Percentiles rank a stretch among this genome's conserved stretches.
Evolutionary conservation across 2,329 filamentous ascomycete species (phyloP).

Genomic region (Xylaria sp.): DNA sequence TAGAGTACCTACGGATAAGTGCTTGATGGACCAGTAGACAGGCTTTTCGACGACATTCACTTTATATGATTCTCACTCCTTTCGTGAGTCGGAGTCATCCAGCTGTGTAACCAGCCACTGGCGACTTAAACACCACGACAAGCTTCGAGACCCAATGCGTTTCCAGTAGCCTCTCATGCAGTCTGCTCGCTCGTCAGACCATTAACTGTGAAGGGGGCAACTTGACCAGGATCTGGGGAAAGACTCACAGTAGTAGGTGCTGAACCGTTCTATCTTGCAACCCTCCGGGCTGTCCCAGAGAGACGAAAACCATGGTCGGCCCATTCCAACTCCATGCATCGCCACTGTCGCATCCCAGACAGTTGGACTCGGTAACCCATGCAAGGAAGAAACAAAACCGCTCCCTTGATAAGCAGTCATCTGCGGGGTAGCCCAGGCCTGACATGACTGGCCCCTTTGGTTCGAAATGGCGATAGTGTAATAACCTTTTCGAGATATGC

Average conservation of each 20-base stretch:
- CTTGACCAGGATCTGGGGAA: neutral
- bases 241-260: neutral
- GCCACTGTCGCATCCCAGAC: constrained; percentile 29
- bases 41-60: neutral
- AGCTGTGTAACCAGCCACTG: neutral
- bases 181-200: constrained; percentile 14
- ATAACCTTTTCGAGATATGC: constrained; percentile 27
- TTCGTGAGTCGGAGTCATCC: neutral
- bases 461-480: neutral
- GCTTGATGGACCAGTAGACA: neutral
- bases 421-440: constrained; percentile 32
- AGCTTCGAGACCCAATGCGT: too few species aligned
- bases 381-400: constrained; percentile 12
- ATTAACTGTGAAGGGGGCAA: constrained; percentile 12
- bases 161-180: too few species aligned
- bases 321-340: constrained; percentile 27
- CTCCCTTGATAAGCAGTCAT: constrained; percentile 36
- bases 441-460: constrained; percentile 19
- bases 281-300: neutral
- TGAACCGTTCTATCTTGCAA: constrained; percentile 29
- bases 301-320: constrained; percentile 17
- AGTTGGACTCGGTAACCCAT: constrained; percentile 33
- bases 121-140: constrained; percentile 7
- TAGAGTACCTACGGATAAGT: neutral
- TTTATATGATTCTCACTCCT: neutral